Evolutionary conservation across 2,329 filamentous ascomycete genomes (phyloP), one percentile per base, ranked within the genome.

Genomic region (Cadophora gregata): DNA sequence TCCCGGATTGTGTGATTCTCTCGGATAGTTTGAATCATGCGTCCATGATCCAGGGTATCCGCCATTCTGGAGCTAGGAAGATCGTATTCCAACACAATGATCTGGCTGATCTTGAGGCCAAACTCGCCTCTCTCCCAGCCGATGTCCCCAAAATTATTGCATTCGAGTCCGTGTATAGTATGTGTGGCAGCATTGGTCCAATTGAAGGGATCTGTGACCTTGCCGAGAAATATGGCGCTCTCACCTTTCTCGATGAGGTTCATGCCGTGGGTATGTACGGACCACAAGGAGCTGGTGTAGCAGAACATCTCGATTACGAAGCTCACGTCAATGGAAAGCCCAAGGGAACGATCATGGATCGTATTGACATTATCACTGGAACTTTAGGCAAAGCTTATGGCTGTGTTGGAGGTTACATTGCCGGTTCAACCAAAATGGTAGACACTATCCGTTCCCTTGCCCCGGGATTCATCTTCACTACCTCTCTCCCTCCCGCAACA

Each of bases 221-320:
- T 63, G 95, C 96, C 10, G 94, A 98, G 70, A 97, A 97, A 83
- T 99, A 99, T 78, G 96, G 96, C 67, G 96, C 96, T 47, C 89
- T 99, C 71, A 99, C 96, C 74, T 99, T 99, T 80, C 84, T 97
- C 78, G 96, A 99, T 78, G 96, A 99, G 87, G 96, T 99, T 69
- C 96, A 99, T 81, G 96, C 96, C 53, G 96, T 99, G 25, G 96
- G 96, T 78, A 98, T 99, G 96, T 99, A 99, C 80, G 96, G 96
- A 77, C 94, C 96, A 77, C 89, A 93, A 75, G 96, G 96, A 69
- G 96, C 94, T 66, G 96, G 96, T 80, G 96, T 99, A 53, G 96
- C 96, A 38, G 96, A 99, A 82, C 96, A 99, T 79, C 88, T 99
- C 60, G 95, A 99, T 78, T 99, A 91, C 77, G 93, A 97, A 77